Base-by-base conservation (phyloP, 2,329 filamentous ascomycete species). In the Curvularia verruculosa region DNA sequence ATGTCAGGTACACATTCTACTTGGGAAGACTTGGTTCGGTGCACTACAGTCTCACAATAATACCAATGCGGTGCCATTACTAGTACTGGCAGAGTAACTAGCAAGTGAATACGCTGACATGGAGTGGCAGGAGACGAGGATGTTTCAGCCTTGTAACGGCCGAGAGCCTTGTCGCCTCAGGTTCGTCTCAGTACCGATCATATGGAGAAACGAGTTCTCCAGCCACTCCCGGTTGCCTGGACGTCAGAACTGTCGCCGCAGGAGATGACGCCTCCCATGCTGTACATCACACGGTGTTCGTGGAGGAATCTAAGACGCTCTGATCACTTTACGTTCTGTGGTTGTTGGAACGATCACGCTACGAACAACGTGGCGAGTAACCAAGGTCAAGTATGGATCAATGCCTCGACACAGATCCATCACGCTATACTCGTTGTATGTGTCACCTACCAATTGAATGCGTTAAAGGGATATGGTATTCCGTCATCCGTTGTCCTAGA, bases 61-160 rank as follows among this genome's bases (percentile, higher is more conserved):
- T 29, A 28, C 15, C 47, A 29, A 39, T 28, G 13, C 9, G 8
- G 10, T 9, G 21, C 23, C 36, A 34, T 44, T 5, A 21, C 15
- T 19, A n/a, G n/a, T n/a, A 28, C 28, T 23, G 21, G 5, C 13
- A 26, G 23, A 13, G n/a, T 26, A 4, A 9, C n/a, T 21, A 18
- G n/a, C 24, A 13, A 29, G n/a, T 18, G 9, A 18, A 29, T 45
- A 29, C 43, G 18, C 28, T 9, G 19, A 12, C 21, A 8, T 28
- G 18, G 9, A 24, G 18, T 28, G 39, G 41, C 24, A n/a, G 19
- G 43, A 26, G 19, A 13, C 24, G 45, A 29, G 28, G 18, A 29
- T 51, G 61, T 64, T 61, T 64, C 61, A 64, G 59, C 56, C 56
- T 37, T 52, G 40, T 31, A 48, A 61, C 39, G 51, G 47, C 47